Conservation (phyloP, 1,284 basidiomycete genomes). For the Naganishia cerealis region DNA sequence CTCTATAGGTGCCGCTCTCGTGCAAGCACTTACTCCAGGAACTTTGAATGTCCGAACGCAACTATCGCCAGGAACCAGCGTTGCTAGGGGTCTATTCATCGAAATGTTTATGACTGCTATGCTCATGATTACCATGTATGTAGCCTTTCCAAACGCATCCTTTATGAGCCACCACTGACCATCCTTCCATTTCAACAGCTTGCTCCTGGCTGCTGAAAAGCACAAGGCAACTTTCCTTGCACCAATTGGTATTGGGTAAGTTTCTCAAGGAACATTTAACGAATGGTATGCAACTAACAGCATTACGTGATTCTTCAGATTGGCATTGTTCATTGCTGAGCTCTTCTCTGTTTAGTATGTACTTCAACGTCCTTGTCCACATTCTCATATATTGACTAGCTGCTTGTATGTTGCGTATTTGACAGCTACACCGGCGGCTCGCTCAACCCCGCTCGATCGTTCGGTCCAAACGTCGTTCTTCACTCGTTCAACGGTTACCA, state of each 20-base stretch:
- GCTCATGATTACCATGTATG: slow-evolving; percentile 55
- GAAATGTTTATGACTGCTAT: slow-evolving; percentile 69
- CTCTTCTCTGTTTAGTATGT: slow-evolving; percentile 49
- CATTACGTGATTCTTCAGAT: slow-evolving; percentile 21
- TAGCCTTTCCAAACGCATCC: not conserved
- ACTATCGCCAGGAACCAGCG: slow-evolving; percentile 38
- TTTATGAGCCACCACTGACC: slow-evolving; percentile 45
- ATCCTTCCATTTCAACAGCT: slow-evolving; percentile 54
- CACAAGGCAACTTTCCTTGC: slow-evolving; percentile 58
- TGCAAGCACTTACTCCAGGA: slow-evolving; percentile 65
- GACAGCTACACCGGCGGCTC: slow-evolving; percentile 51
- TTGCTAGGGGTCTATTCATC: slow-evolving; percentile 63
- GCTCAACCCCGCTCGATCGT: slow-evolving; percentile 61
- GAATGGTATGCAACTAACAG: no score
- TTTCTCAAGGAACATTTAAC: no score
- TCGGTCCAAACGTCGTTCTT: slow-evolving; percentile 70
- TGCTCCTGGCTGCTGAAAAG: slow-evolving; percentile 64
- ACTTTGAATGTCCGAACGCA: slow-evolving; percentile 62
- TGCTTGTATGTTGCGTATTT: not conserved
- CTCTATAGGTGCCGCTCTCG: slow-evolving; percentile 58
- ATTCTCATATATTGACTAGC: not conserved
- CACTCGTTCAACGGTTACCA: slow-evolving; percentile 61
- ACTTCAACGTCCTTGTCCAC: not conserved
- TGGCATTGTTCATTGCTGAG: slow-evolving; percentile 57
- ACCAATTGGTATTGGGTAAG: slow-evolving; percentile 57